Evolutionary conservation across 805 yeast genomes (phyloP).

Genomic region (Metschnikowia colocasiae): DNA sequence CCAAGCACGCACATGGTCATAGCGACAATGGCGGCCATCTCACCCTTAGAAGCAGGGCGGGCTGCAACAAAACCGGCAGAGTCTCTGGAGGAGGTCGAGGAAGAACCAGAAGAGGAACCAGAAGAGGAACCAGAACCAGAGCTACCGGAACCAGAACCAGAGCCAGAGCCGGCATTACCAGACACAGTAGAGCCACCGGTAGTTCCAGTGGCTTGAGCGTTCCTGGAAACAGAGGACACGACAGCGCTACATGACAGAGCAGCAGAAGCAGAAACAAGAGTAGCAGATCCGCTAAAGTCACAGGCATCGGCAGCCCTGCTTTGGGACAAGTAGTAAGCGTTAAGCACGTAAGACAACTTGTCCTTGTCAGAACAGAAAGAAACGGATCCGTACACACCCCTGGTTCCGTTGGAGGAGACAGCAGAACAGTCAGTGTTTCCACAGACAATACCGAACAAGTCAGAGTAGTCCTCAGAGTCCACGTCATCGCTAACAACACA

Average conservation of each 20-base stretch:
- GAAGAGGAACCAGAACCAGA: slow-evolving; percentile 21
- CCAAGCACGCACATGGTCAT: slow-evolving; percentile 40
- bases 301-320: slow-evolving; percentile 15
- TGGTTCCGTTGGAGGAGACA: slow-evolving; percentile 57
- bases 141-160: slow-evolving; percentile 19
- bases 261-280: slow-evolving; percentile 32
- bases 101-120: slow-evolving; percentile 22
- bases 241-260: slow-evolving; percentile 30
- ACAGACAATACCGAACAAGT: slow-evolving; percentile 58
- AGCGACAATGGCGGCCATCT: slow-evolving; percentile 32
- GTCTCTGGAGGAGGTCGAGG: slow-evolving; percentile 20
- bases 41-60: slow-evolving; percentile 27
- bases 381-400: slow-evolving; percentile 67
- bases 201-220: slow-evolving; percentile 16
- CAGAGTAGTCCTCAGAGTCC: slow-evolving; percentile 52
- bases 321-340: slow-evolving; percentile 49
- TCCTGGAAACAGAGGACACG: slow-evolving; percentile 17
- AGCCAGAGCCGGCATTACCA: slow-evolving; percentile 21
- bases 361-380: slow-evolving; percentile 70
- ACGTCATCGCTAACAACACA: slow-evolving; percentile 63
- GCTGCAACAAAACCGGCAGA: slow-evolving; percentile 21
- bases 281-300: slow-evolving; percentile 48
- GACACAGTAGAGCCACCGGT: slow-evolving; percentile 10
- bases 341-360: slow-evolving; percentile 60
- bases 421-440: slow-evolving; percentile 57